Conservation (phyloP, 345 rosid genomes). For the Litchi chinensis region DNA sequence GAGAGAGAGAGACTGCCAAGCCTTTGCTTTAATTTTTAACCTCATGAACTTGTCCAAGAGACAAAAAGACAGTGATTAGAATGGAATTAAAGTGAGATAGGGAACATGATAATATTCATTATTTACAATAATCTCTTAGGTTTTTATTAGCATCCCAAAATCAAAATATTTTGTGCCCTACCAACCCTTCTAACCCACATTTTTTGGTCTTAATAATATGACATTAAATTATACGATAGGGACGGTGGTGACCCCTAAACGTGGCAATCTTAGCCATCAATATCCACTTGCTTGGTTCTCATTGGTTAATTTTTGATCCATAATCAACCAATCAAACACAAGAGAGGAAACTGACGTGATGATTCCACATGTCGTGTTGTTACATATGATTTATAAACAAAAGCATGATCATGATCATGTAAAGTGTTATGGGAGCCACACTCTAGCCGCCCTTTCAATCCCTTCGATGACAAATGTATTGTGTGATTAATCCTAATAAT, state of each 20-base stretch:
- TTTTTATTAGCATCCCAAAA: slow-evolving; percentile 26
- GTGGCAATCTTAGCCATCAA: slow-evolving; percentile 24
- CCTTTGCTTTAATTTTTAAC: slow-evolving; percentile 15
- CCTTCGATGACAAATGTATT: slow-evolving; percentile 43
- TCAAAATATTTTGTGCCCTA: slow-evolving; percentile 28
- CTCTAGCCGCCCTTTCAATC: slow-evolving; percentile 43
- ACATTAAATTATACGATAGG: neutral
- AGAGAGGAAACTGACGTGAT: slow-evolving; percentile 16
- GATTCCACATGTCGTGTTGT: slow-evolving; percentile 1
- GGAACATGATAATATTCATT: slow-evolving; percentile 47
- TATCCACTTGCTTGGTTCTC: slow-evolving; percentile 14
- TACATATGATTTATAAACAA: no score
- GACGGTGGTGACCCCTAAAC: slow-evolving; percentile 1
- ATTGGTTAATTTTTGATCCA: slow-evolving; percentile 12
- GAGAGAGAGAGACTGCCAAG: neutral
- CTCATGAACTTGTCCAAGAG: slow-evolving; percentile 16
- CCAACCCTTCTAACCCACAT: slow-evolving; percentile 27
- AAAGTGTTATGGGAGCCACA: slow-evolving; percentile 25
- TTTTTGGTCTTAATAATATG: slow-evolving; percentile 5
- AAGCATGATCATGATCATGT: neutral
- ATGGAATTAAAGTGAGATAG: slow-evolving; percentile 36
- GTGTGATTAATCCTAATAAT: neutral
- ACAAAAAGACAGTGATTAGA: slow-evolving; percentile 49
- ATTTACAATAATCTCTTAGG: slow-evolving; percentile 16
- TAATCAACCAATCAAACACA: slow-evolving; percentile 17